phyloP scores from a whole-genome alignment of 768 basidiomycete genomes.

The Porpolomopsis calyptriformis region DNA sequence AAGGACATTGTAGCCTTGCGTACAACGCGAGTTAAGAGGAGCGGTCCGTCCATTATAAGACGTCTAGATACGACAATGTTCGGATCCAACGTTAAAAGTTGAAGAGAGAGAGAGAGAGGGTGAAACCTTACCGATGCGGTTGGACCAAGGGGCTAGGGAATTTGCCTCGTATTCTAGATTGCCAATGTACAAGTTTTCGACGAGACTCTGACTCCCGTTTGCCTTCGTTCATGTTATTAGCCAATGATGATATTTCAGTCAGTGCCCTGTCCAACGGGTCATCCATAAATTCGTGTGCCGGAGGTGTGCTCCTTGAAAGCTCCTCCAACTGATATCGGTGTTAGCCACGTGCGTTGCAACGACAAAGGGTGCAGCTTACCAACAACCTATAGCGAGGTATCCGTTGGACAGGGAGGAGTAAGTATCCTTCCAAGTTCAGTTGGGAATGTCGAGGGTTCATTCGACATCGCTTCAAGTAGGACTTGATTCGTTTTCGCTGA shows the following conservation, averaged over 20 bases:
- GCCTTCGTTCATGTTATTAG: slow-evolving; percentile 96
- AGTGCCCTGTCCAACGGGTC: slow-evolving; percentile 82
- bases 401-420: slow-evolving; percentile 90
- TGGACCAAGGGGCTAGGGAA: slow-evolving; percentile 98
- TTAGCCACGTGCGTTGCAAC: slow-evolving; percentile 4
- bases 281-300: slow-evolving; percentile 59
- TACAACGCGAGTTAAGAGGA: slow-evolving; percentile 82
- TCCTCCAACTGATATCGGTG: slow-evolving; percentile 60
- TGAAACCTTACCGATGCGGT: slow-evolving; percentile 74
- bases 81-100: slow-evolving; percentile 8
- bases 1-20: slow-evolving; percentile 75
- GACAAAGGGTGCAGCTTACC: slow-evolving; percentile 35
- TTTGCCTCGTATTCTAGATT: slow-evolving; percentile 75
- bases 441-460: slow-evolving; percentile 87
- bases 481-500: slow-evolving; percentile 81
- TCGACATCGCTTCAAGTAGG: slow-evolving; percentile 84
- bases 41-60: slow-evolving; percentile 84
- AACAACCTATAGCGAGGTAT: slow-evolving; percentile 94
- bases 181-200: slow-evolving; percentile 84
- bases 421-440: slow-evolving; percentile 86
- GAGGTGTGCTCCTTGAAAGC: slow-evolving; percentile 75
- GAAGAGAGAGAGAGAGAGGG: slow-evolving; percentile 1
- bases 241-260: slow-evolving; percentile 76
- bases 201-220: slow-evolving; percentile 93
- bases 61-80: slow-evolving; percentile 58